phyloP scores from a whole-genome alignment of 192 early-diverging fungal genomes.

The Irineochytrium annulatum region DNA sequence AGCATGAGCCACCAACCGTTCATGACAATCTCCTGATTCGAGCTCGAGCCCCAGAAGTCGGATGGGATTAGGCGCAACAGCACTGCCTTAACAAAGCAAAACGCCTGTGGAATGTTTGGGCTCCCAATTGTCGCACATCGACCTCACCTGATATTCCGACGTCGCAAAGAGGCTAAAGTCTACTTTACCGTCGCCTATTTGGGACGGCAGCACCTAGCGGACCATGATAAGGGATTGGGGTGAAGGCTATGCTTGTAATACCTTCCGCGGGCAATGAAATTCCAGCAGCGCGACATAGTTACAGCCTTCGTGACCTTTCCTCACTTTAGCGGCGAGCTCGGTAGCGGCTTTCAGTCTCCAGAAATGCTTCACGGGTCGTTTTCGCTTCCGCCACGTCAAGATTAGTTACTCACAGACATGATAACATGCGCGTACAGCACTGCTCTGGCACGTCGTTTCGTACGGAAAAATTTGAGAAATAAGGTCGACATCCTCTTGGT shows the following conservation, averaged over 20 bases:
- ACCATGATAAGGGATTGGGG: too few relatives aligned
- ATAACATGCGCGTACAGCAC: not conserved
- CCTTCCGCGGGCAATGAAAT: conserved; percentile 21
- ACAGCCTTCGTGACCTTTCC: conserved; percentile 15
- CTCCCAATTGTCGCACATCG: not conserved
- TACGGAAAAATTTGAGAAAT: not conserved
- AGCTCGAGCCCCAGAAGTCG: conserved; percentile 54
- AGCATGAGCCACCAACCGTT: conserved; percentile 32
- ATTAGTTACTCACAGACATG: not conserved
- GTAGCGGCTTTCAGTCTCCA: conserved; percentile 21
- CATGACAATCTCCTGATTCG: conserved; percentile 52
- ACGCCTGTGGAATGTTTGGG: not conserved
- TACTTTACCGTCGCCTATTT: too few relatives aligned
- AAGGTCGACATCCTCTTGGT: not conserved
- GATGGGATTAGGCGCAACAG: conserved; percentile 54
- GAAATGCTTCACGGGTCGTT: conserved; percentile 3
- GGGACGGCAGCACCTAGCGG: too few relatives aligned
- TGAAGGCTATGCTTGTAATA: not conserved
- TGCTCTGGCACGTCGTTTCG: not conserved
- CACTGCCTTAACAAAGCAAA: conserved; percentile 19
- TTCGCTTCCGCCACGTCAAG: not conserved
- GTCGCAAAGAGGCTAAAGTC: not conserved
- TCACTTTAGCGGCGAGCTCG: conserved; percentile 17
- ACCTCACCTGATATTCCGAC: not conserved
- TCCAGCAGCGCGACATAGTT: conserved; percentile 31